phyloP scores from a whole-genome alignment of 495 filamentous ascomycete species.

The Glonium stellatum region DNA sequence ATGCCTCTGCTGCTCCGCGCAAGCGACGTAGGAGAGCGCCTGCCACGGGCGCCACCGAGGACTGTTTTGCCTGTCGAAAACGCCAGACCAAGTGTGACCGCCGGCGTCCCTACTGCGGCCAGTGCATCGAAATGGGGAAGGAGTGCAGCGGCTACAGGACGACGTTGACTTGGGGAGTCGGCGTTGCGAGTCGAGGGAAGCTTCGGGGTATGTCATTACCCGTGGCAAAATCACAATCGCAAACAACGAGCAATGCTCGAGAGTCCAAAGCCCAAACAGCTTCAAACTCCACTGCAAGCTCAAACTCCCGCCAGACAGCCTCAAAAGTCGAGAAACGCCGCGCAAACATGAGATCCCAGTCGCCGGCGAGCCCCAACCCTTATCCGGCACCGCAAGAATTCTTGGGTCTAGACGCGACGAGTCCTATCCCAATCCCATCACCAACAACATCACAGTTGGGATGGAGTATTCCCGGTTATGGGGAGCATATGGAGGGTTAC shows the following conservation, averaged over 20 bases:
- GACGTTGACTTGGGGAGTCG: slow-evolving; percentile 94
- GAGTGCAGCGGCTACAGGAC: slow-evolving; percentile 98
- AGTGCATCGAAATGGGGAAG: slow-evolving; percentile 83
- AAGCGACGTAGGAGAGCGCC: slow-evolving; percentile 86
- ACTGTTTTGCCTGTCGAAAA: slow-evolving; percentile 91
- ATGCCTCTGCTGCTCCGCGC: slow-evolving; percentile 39
- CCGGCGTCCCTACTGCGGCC: slow-evolving; percentile 87
- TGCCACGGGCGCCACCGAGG: slow-evolving; percentile 82
- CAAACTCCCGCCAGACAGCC: slow-evolving; percentile 14
- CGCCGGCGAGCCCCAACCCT: slow-evolving; percentile 15
- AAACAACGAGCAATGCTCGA: slow-evolving; percentile 8
- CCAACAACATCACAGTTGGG: slow-evolving; percentile 24
- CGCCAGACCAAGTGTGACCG: slow-evolving; percentile 81
- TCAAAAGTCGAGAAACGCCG: slow-evolving; percentile 17
- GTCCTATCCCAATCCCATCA: slow-evolving; percentile 34
- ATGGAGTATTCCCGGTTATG: slow-evolving; percentile 32
- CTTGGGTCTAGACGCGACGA: slow-evolving; percentile 22
- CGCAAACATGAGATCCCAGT: slow-evolving; percentile 12
- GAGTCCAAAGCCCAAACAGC: slow-evolving; percentile 19
- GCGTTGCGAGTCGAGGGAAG: slow-evolving; percentile 94
- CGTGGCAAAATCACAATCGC: slow-evolving; percentile 62
- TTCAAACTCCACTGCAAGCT: slow-evolving; percentile 1
- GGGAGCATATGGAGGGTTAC: slow-evolving; percentile 31
- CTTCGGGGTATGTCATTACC: slow-evolving; percentile 82
- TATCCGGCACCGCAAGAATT: slow-evolving; percentile 26